phyloP scores from a whole-genome alignment of 164 flowering plant species.

The Stephania yunnanensis region DNA sequence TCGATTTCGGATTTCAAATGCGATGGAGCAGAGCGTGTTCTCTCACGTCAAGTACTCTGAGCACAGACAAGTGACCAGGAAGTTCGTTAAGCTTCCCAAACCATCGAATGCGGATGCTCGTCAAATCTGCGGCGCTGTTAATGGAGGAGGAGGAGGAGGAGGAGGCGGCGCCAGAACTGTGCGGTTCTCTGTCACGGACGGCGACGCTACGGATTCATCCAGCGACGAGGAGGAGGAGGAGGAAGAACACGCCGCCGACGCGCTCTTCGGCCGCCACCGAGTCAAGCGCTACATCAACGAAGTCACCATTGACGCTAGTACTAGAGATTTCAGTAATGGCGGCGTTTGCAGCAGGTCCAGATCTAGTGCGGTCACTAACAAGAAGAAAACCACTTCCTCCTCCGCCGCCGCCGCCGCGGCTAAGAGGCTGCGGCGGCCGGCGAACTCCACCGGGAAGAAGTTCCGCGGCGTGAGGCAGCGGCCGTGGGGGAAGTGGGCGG shows the following conservation, averaged over 20 bases:
- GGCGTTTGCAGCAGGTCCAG: not conserved
- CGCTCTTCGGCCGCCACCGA: constrained; percentile 23
- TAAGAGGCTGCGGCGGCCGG: not conserved
- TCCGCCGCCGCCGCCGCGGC: not conserved
- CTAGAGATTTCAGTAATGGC: not conserved
- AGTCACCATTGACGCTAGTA: constrained; percentile 31
- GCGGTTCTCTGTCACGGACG: constrained; percentile 54
- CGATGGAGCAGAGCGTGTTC: constrained; percentile 4
- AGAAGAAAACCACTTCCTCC: not conserved
- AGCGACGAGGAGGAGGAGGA: constrained; percentile 57
- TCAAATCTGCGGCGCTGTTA: not conserved
- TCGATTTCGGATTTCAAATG: not conserved
- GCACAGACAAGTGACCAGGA: not conserved
- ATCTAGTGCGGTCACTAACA: not conserved
- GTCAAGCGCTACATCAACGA: constrained; percentile 60
- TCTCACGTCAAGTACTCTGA: constrained; percentile 6
- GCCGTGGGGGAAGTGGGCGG: constrained; percentile 98
- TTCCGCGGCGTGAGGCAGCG: constrained; percentile 79
- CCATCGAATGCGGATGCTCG: too few relatives aligned
- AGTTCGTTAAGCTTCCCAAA: not conserved
- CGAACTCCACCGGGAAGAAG: constrained; percentile 33
- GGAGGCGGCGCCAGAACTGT: constrained; percentile 27
- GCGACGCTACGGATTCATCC: constrained; percentile 70
- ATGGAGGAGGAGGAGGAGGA: not conserved
- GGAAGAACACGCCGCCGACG: not conserved